Percentiles rank a stretch among this genome's conserved stretches.
phyloP scores from a whole-genome alignment of 192 early-diverging fungal species.

The Entophlyctis luteolus region DNA sequence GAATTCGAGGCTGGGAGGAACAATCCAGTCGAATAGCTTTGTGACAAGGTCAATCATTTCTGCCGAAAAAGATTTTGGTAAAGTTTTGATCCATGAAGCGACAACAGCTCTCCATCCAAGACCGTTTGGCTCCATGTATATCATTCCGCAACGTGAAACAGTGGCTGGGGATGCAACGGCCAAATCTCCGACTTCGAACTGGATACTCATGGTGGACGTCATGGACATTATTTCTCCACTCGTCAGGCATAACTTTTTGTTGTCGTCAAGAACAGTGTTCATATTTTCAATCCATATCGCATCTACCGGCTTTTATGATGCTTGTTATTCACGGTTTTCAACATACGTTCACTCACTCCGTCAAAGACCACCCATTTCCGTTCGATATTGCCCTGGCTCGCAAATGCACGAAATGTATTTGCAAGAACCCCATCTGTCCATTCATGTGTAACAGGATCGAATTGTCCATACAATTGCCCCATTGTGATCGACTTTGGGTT shows the following conservation, averaged over 20 bases:
- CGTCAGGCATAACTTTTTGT: constrained; percentile 60
- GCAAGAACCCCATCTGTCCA: constrained; percentile 61
- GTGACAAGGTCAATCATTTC: constrained; percentile 39
- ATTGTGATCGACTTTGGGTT: constrained; percentile 65
- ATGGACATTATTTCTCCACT: constrained; percentile 60
- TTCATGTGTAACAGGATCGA: constrained; percentile 58
- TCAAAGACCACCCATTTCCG: constrained; percentile 62
- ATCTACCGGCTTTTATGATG: constrained; percentile 43
- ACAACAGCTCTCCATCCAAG: constrained; percentile 57
- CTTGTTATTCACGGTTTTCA: not conserved
- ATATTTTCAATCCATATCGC: constrained; percentile 67
- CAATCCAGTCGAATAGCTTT: constrained; percentile 55
- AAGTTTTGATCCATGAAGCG: constrained; percentile 48
- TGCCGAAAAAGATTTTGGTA: constrained; percentile 37
- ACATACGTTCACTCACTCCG: constrained; percentile 24
- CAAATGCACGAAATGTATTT: constrained; percentile 53
- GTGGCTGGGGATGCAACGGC: constrained; percentile 62
- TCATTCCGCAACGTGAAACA: constrained; percentile 61
- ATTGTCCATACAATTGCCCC: constrained; percentile 62
- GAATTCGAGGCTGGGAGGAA: constrained; percentile 49
- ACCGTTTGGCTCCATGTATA: constrained; percentile 58
- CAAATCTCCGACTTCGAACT: constrained; percentile 60
- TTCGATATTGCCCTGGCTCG: constrained; percentile 45
- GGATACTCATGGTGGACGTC: constrained; percentile 55
- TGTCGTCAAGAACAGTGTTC: constrained; percentile 63